phyloP scores from a whole-genome alignment of 2,329 filamentous ascomycete species.

The Microsporum audouinii region DNA sequence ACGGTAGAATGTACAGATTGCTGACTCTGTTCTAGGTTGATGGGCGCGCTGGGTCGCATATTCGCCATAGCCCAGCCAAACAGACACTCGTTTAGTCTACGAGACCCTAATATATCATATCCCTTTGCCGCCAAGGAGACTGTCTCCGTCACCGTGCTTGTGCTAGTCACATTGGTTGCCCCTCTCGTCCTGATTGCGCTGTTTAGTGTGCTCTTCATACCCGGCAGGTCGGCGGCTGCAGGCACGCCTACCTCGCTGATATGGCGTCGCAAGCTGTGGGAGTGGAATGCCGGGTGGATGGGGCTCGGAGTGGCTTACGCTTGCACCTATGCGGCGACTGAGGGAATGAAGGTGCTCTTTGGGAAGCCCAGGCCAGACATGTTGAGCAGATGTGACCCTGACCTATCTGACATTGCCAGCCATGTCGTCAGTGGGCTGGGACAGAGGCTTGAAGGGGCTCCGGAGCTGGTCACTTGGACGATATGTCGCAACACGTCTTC shows the following conservation, averaged over 20 bases:
- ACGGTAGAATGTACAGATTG: not conserved
- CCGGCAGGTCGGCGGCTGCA: constrained; percentile 57
- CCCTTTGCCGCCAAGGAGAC: constrained; percentile 61
- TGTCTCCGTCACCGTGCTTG: constrained; percentile 54
- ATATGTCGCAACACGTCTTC: constrained; percentile 61
- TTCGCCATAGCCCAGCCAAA: constrained; percentile 53
- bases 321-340: constrained; percentile 66
- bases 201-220: constrained; percentile 58
- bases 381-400: constrained; percentile 62
- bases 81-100: constrained; percentile 58
- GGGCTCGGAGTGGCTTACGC: constrained; percentile 64
- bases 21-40: constrained; percentile 31
- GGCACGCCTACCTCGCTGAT: constrained; percentile 39
- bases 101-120: constrained; percentile 68
- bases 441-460: constrained; percentile 41
- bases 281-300: constrained; percentile 75
- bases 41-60: constrained; percentile 48
- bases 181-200: constrained; percentile 59
- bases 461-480: constrained; percentile 58
- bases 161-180: constrained; percentile 50
- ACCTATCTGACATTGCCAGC: constrained; percentile 49
- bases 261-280: constrained; percentile 79
- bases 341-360: constrained; percentile 67
- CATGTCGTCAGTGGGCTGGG: constrained; percentile 54
- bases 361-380: constrained; percentile 55